These are phyloP conservation scores for Xerocomus potaroensis DNA, from an alignment of 768 basidiomycete genomes.

Conservation along the genomic window DNA sequence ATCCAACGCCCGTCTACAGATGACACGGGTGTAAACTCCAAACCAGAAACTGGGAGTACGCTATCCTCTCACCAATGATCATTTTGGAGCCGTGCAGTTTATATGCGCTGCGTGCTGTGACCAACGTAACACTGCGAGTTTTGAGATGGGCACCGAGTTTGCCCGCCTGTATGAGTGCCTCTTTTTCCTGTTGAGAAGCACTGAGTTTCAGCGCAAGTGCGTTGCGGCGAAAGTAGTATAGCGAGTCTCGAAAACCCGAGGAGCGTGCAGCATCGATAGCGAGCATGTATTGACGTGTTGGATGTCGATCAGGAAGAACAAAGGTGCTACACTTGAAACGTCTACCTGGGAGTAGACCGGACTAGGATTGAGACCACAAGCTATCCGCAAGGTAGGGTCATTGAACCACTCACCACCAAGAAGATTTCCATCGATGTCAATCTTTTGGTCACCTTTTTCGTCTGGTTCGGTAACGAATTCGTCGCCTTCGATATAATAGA, in stretches of 20 bases:
- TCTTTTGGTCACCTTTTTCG: constrained; percentile 85
- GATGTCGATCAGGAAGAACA: constrained; percentile 77
- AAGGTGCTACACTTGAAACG: constrained; percentile 89
- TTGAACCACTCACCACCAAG: constrained; percentile 62
- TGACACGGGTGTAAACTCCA: neutral
- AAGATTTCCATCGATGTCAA: constrained; percentile 79
- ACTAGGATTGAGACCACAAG: too few species aligned
- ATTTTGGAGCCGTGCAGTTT: constrained; percentile 93
- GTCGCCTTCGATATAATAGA: constrained; percentile 81
- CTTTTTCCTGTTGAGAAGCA: constrained; percentile 87
- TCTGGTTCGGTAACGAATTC: constrained; percentile 84
- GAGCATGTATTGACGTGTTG: constrained; percentile 85
- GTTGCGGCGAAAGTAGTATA: constrained; percentile 97
- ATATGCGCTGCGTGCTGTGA: constrained; percentile 89
- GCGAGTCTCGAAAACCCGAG: constrained; percentile 92
- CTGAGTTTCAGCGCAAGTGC: constrained; percentile 86
- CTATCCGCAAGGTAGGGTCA: constrained; percentile 1
- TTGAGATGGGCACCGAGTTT: constrained; percentile 86
- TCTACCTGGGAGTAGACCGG: constrained; percentile 50
- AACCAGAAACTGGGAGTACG: neutral
- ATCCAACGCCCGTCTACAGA: constrained; percentile 84
- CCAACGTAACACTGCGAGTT: constrained; percentile 89
- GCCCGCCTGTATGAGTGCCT: constrained; percentile 83
- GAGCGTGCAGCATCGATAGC: constrained; percentile 97
- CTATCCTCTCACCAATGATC: constrained; percentile 59